Conservation (phyloP, 495 filamentous ascomycete genomes). For the Neohortaea acidophila region DNA sequence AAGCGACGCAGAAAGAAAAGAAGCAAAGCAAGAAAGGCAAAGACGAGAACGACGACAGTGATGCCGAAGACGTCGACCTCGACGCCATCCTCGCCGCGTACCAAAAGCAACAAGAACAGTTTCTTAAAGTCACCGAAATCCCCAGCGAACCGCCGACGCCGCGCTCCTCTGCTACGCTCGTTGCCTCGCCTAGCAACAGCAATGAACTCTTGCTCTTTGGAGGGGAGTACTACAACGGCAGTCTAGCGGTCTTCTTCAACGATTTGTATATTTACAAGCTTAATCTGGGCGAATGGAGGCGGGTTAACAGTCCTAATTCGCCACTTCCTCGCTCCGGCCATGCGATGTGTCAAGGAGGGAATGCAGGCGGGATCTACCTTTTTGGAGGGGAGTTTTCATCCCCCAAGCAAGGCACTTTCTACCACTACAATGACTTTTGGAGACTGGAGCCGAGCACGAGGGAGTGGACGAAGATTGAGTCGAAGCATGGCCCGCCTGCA, state of each 20-base stretch:
- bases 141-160: conserved; percentile 59
- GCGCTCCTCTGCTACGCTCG: conserved; percentile 60
- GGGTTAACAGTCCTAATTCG: conserved; percentile 77
- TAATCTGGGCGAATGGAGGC: conserved; percentile 72
- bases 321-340: conserved; percentile 84
- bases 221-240: conserved; percentile 57
- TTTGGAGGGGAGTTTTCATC: conserved; percentile 74
- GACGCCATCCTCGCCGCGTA: conserved; percentile 95
- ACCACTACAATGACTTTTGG: conserved; percentile 99
- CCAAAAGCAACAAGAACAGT: conserved; percentile 62
- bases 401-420: conserved; percentile 95
- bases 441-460: conserved; percentile 61
- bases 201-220: conserved; percentile 89
- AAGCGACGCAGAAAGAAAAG: conserved; percentile 48
- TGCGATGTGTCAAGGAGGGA: conserved; percentile 78
- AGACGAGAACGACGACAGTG: conserved; percentile 49
- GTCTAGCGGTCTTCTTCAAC: conserved; percentile 48
- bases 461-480: conserved; percentile 83
- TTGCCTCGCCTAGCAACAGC: conserved; percentile 68
- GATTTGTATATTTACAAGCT: conserved; percentile 80
- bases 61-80: conserved; percentile 83
- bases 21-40: conserved; percentile 39
- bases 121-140: conserved; percentile 81
- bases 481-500: conserved; percentile 73
- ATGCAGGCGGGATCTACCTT: conserved; percentile 71